Base-by-base conservation (phyloP, 495 filamentous ascomycete genomes). In the Jackrogersella multiformis region DNA sequence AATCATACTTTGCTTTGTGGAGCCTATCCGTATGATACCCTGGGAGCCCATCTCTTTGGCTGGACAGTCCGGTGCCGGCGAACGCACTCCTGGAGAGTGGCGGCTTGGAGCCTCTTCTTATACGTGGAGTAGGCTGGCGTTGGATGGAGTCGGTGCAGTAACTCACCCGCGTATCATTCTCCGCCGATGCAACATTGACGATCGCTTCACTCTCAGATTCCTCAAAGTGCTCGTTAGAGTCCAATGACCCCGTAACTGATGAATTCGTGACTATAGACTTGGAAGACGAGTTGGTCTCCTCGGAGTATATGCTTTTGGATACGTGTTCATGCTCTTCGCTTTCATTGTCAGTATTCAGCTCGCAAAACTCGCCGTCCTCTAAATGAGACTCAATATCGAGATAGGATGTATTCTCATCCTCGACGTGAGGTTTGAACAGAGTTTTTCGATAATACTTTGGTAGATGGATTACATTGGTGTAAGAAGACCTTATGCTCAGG, bases 11-110 rank as follows among this genome's bases (percentile, higher is more conserved):
- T n/a, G n/a, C n/a, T n/a, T n/a, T n/a, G n/a, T n/a, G n/a, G n/a
- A n/a, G n/a, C n/a, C n/a, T n/a, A n/a, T n/a, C n/a, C n/a, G n/a
- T n/a, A n/a, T n/a, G n/a, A n/a, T n/a, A n/a, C n/a, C n/a, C 30
- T 0, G 21, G 18, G 16, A 48, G 35, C 2, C 32, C n/a, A 32
- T 44, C 52, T 7, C 56, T 44, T 1, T 16, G n/a, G 28, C 24
- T 44, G 0, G 60, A 62, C 2, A 51, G 46, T 0, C 66, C 60
- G 18, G 36, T 55, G 1, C 32, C n/a, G 9, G 60, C 36, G 28
- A 64, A 70, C 13, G 73, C 66, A 15, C 73, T 74, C 24, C 56
- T 28, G 10, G 66, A 70, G 0, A 73, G 67, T 15, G 70, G 73
- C 32, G 73, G 73, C 26, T 62, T 68, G 1, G 73, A 74, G 4